Percentiles rank a stretch among this genome's conserved stretches.
Conservation (phyloP, 225 moss, liverwort and hornwort genomes). For the Sphagnum tenellum region DNA sequence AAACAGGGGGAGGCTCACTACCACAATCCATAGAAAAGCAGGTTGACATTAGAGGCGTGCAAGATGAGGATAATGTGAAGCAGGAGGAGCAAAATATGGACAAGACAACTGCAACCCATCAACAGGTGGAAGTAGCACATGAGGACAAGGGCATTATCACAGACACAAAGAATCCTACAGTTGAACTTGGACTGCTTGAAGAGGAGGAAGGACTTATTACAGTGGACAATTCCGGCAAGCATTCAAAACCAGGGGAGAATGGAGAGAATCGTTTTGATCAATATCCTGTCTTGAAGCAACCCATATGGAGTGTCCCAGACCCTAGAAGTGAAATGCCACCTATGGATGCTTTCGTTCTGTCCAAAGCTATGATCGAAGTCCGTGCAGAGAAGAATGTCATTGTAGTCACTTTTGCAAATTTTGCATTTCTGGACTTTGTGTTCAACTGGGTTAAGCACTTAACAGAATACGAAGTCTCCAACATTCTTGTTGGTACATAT, state of each 20-base stretch:
- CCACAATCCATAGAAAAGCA: not conserved
- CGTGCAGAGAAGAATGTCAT: slow-evolving; percentile 78
- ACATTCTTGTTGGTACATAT: slow-evolving; percentile 68
- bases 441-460: slow-evolving; percentile 83
- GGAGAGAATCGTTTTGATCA: slow-evolving; percentile 33
- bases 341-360: slow-evolving; percentile 55
- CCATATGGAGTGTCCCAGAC: slow-evolving; percentile 70
- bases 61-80: not conserved
- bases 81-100: not conserved
- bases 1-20: not conserved
- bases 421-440: slow-evolving; percentile 82
- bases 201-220: not conserved
- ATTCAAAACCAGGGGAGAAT: slow-evolving; percentile 41
- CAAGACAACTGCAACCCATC: not conserved
- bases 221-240: slow-evolving; percentile 5
- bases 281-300: slow-evolving; percentile 39
- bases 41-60: not conserved
- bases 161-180: not conserved
- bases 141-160: not conserved
- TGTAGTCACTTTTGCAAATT: slow-evolving; percentile 84
- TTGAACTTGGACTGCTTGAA: not conserved
- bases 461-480: slow-evolving; percentile 63
- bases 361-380: slow-evolving; percentile 71
- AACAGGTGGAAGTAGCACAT: slow-evolving; percentile 13
- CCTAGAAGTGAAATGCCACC: slow-evolving; percentile 56